Evolutionary conservation across 1,139 yeast genomes (phyloP), one percentile per base, ranked within the genome.

Genomic region (Candida albicans): DNA sequence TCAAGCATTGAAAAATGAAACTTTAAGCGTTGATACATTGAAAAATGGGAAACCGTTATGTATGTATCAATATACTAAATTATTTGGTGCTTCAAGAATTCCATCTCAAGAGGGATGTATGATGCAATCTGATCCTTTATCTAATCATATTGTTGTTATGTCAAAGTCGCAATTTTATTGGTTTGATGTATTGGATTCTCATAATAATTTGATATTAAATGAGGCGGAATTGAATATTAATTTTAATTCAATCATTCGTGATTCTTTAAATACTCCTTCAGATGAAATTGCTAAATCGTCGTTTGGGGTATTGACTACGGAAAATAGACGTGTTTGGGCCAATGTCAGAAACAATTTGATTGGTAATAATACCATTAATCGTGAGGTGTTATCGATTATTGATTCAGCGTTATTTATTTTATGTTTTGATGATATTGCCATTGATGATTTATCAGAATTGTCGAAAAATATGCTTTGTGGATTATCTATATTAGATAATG

Each of bases 141-240:
- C 95, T 1, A 85, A 82, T 56, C 96, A 89, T 61, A 81, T 89
- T 43, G 86, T 87, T 27, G 91, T 89, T n/a, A 69, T 87, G 61
- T 83, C 90, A 52, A 84, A 86, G 57, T 87, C 96, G 4, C 96
- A 89, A 63, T 86, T 88, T 64, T 89, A 89, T 66, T 89, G 96
- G 96, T 89, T 89, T 62, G 96, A 89, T 61, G 96, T 89, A 2
- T 70, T 89, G 57, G 95, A 88, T 62, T 74, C 74, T 43, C 70
- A 82, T 49, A 80, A 86, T 59, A 84, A 86, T 56, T 70, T 89
- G 51, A 74, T 87, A 42, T 68, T 87, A 57, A 75, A 83, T 2
- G 95, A 88, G 58, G 81, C 79, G 46, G 95, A 87, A 61, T 74
- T 89, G 56, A 83, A 81, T 50, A 72, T 83, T 58, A 89, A 88